These are phyloP conservation scores for Cladophialophora immunda DNA, from an alignment of 2,329 filamentous ascomycete genomes.

Conservation along the genomic window DNA sequence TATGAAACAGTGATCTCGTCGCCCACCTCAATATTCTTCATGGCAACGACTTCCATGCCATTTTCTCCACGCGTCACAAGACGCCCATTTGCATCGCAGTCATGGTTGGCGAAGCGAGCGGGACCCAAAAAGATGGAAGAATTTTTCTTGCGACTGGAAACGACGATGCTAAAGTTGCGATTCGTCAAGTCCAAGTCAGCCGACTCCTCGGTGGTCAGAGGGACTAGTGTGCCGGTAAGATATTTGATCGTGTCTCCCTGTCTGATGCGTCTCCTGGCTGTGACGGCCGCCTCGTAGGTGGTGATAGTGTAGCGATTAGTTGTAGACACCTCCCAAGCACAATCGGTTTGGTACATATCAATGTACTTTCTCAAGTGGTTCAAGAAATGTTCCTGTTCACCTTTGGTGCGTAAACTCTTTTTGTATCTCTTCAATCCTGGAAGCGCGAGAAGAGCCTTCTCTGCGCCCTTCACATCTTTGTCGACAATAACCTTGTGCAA, in stretches of 20 bases:
- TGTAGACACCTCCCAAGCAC: conserved; percentile 89
- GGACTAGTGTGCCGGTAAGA: conserved; percentile 87
- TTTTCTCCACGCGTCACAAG: conserved; percentile 83
- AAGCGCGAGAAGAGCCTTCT: conserved; percentile 75
- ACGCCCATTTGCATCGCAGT: conserved; percentile 90
- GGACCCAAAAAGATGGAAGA: conserved; percentile 94
- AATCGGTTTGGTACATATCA: conserved; percentile 91
- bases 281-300: conserved; percentile 86
- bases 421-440: conserved; percentile 77
- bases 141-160: conserved; percentile 89
- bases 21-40: conserved; percentile 80
- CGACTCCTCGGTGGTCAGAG: conserved; percentile 92
- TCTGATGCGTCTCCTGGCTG: conserved; percentile 79
- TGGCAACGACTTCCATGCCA: conserved; percentile 89
- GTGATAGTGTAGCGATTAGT: conserved; percentile 96
- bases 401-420: conserved; percentile 72
- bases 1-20: conserved; percentile 98
- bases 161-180: conserved; percentile 96
- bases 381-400: conserved; percentile 86
- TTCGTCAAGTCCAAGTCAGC: conserved; percentile 78
- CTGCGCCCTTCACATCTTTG: conserved; percentile 75
- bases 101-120: conserved; percentile 95
- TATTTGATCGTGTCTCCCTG: conserved; percentile 90
- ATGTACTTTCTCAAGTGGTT: conserved; percentile 89
- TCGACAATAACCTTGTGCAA: conserved; percentile 74